Percentiles rank a stretch among this genome's conserved stretches.
These are phyloP conservation scores for Fusarium sp. DNA, from an alignment of 2,329 filamentous ascomycete genomes.

Conservation along the genomic window DNA sequence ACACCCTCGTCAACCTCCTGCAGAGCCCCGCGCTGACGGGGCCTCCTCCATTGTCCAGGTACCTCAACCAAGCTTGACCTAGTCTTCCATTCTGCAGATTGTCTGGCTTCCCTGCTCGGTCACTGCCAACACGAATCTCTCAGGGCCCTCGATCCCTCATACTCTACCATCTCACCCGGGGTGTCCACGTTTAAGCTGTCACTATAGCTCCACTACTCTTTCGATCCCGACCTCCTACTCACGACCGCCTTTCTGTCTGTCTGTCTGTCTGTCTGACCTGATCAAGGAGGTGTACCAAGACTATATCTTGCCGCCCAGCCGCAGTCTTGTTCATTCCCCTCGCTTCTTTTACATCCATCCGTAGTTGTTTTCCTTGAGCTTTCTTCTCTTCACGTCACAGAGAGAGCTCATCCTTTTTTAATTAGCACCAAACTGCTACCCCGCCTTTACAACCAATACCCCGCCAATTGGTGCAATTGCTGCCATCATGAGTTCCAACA, in stretches of 20 bases:
- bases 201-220: slow-evolving; percentile 39
- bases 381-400: slow-evolving; percentile 6
- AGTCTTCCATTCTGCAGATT: slow-evolving; percentile 17
- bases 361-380: slow-evolving; percentile 6
- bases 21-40: slow-evolving; percentile 38
- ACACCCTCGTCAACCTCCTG: slow-evolving; percentile 18
- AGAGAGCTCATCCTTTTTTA: neutral
- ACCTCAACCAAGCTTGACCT: neutral
- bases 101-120: slow-evolving; percentile 15
- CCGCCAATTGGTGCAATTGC: slow-evolving; percentile 11
- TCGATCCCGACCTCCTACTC: slow-evolving; percentile 37
- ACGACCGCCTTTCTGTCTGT: slow-evolving; percentile 41
- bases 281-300: slow-evolving; percentile 30
- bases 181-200: slow-evolving; percentile 21
- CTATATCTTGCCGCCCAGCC: slow-evolving; percentile 35
- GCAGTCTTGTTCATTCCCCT: slow-evolving; percentile 14
- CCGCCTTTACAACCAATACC: slow-evolving; percentile 20
- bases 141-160: slow-evolving; percentile 24
- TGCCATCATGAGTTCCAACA: slow-evolving; percentile 42
- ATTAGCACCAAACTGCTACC: slow-evolving; percentile 7
- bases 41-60: slow-evolving; percentile 11
- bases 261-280: slow-evolving; percentile 36
- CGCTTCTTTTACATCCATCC: slow-evolving; percentile 18
- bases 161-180: slow-evolving; percentile 34
- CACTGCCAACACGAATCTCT: slow-evolving; percentile 22